A percentile compares a stretch with the other conserved stretches of the same genome.
These are phyloP conservation scores for Kentomonas sorsogonicus DNA, from an alignment of 208 protist genomes.

Conservation along the genomic window DNA sequence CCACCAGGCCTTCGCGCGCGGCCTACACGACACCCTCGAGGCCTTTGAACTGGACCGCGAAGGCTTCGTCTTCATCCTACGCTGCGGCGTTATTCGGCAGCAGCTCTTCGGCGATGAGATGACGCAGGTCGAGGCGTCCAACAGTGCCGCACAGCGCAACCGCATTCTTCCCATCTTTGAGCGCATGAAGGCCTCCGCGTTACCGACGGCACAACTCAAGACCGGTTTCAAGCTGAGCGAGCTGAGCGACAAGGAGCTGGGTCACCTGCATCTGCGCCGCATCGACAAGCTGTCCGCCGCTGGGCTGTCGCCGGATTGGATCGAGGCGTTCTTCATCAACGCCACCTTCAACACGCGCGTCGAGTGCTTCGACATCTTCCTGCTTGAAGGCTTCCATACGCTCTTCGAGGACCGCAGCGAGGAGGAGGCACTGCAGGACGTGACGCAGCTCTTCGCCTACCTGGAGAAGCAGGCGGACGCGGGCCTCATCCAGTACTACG, in stretches of 20 bases:
- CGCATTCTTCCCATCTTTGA: conserved; percentile 83
- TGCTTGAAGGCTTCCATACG: conserved; percentile 79
- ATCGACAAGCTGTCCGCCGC: conserved; percentile 49
- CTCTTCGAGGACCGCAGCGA: conserved; percentile 73
- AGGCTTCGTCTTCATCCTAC: conserved; percentile 74
- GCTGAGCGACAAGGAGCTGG: conserved; percentile 67
- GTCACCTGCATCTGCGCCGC: conserved; percentile 65
- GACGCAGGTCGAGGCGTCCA: conserved; percentile 64
- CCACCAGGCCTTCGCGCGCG: conserved; percentile 70
- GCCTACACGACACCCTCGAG: conserved; percentile 70
- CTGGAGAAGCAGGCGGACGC: conserved; percentile 73
- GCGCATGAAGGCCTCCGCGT: conserved; percentile 79
- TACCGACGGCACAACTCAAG: conserved; percentile 81
- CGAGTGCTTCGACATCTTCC: conserved; percentile 75
- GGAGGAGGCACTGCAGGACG: conserved; percentile 70
- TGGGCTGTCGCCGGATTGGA: conserved; percentile 77
- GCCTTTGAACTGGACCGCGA: conserved; percentile 87
- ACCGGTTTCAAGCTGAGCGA: conserved; percentile 78
- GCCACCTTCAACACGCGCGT: conserved; percentile 80
- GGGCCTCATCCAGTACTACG: conserved; percentile 83
- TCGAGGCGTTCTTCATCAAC: conserved; percentile 87
- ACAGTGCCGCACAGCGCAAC: conserved; percentile 69
- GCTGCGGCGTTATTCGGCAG: conserved; percentile 74
- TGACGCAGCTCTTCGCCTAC: conserved; percentile 77
- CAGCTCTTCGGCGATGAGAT: conserved; percentile 77